Evolutionary conservation across 371 early-diverging fungal genomes (phyloP).

Genomic region (Syncephalastrum racemosum): DNA sequence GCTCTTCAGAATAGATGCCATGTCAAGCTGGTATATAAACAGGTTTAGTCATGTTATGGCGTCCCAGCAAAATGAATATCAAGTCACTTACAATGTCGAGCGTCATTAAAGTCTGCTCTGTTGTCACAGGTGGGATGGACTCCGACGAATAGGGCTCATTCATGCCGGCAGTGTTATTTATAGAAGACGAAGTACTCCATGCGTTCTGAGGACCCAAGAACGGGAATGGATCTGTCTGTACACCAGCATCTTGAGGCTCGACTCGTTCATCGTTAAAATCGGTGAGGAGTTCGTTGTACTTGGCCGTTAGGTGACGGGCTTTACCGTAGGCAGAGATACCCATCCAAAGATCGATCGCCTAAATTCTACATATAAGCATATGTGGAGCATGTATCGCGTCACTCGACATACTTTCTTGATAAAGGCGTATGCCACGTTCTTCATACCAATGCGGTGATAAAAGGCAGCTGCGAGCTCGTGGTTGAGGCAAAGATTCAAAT

Average conservation of each 20-base stretch:
- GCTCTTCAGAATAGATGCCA: slow-evolving; percentile 50
- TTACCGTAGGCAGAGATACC: slow-evolving; percentile 42
- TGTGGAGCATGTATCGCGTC: not conserved
- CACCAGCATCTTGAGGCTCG: slow-evolving; percentile 30
- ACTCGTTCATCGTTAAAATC: slow-evolving; percentile 28
- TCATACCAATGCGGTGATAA: slow-evolving; percentile 31
- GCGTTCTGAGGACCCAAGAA: slow-evolving; percentile 31
- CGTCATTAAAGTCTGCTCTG: slow-evolving; percentile 43
- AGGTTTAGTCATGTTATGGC: not conserved
- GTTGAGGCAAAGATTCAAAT: slow-evolving; percentile 30
- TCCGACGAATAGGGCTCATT: slow-evolving; percentile 37
- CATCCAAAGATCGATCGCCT: slow-evolving; percentile 29
- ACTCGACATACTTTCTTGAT: slow-evolving; percentile 25
- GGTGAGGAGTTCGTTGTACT: slow-evolving; percentile 24
- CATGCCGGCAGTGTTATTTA: slow-evolving; percentile 14
- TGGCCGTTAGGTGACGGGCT: slow-evolving; percentile 30
- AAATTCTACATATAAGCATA: not conserved
- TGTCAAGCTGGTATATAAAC: slow-evolving; percentile 16
- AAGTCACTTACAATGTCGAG: slow-evolving; percentile 37
- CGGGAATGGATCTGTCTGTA: slow-evolving; percentile 47
- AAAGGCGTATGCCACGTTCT: slow-evolving; percentile 36
- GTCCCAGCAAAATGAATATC: not conserved
- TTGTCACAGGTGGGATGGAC: slow-evolving; percentile 37
- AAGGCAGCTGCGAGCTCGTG: slow-evolving; percentile 43
- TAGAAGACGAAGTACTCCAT: slow-evolving; percentile 37